Percentiles rank a stretch among this genome's conserved stretches.
These are phyloP conservation scores for Echites panduratus DNA, from an alignment of 257 asterid species.

Conservation along the genomic window DNA sequence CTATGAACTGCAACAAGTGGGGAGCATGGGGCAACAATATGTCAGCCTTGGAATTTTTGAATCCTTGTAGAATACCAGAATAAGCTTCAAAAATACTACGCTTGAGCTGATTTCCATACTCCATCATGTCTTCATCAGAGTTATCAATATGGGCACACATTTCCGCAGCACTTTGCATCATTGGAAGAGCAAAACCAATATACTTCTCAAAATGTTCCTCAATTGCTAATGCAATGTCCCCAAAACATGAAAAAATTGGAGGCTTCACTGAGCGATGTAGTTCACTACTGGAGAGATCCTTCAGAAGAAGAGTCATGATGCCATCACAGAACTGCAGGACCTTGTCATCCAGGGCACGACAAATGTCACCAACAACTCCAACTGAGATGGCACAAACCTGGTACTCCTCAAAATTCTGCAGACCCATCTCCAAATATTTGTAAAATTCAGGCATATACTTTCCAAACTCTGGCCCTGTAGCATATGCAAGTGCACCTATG, in stretches of 20 bases:
- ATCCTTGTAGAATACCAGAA: slow-evolving; percentile 84
- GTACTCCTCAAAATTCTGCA: slow-evolving; percentile 82
- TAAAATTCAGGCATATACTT: slow-evolving; percentile 74
- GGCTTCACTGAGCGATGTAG: slow-evolving; percentile 78
- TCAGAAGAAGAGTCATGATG: slow-evolving; percentile 68
- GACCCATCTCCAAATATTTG: slow-evolving; percentile 74
- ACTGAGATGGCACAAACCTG: slow-evolving; percentile 81
- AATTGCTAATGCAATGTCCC: slow-evolving; percentile 91
- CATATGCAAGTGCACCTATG: slow-evolving; percentile 81
- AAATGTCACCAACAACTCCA: slow-evolving; percentile 88
- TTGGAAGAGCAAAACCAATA: slow-evolving; percentile 50
- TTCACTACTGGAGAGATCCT: slow-evolving; percentile 63
- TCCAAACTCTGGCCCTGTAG: slow-evolving; percentile 55
- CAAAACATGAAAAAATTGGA: slow-evolving; percentile 77
- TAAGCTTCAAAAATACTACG: slow-evolving; percentile 81
- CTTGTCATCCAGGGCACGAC: slow-evolving; percentile 74
- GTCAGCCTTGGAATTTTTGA: slow-evolving; percentile 59
- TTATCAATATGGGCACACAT: slow-evolving; percentile 56
- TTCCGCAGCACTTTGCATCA: slow-evolving; percentile 76
- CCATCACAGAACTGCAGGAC: slow-evolving; percentile 72
- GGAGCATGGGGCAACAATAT: slow-evolving; percentile 70
- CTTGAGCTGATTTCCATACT: slow-evolving; percentile 66
- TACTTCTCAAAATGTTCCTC: slow-evolving; percentile 70
- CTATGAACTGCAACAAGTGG: slow-evolving; percentile 66
- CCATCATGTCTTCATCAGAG: slow-evolving; percentile 68